phyloP scores from a whole-genome alignment of 768 basidiomycete species.

The Leccinum truebloodii region DNA sequence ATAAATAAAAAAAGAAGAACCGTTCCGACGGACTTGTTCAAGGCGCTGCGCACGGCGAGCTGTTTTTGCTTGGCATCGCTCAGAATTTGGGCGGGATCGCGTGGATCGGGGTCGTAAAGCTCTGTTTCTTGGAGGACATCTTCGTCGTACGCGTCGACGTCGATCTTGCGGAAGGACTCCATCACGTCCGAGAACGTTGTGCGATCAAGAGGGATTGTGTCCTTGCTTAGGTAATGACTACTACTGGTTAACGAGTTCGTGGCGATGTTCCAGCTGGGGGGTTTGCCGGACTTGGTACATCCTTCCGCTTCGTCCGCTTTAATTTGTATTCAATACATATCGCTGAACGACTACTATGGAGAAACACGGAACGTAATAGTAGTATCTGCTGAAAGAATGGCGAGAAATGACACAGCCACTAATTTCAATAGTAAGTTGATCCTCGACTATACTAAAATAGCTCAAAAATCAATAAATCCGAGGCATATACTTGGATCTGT shows the following conservation, averaged over 20 bases:
- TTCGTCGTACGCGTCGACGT: conserved; percentile 93
- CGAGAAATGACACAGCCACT: no score
- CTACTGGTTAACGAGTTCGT: no score
- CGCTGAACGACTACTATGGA: no score
- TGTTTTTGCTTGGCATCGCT: conserved; percentile 78
- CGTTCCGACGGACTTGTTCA: conserved; percentile 65
- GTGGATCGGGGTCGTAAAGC: conserved; percentile 83
- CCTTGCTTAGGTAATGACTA: conserved; percentile 12
- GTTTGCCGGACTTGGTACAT: no score
- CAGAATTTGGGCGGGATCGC: conserved; percentile 71
- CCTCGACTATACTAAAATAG: not conserved
- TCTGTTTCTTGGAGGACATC: conserved; percentile 84
- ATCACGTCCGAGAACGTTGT: conserved; percentile 32
- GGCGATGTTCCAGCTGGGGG: no score
- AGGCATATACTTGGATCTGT: not conserved
- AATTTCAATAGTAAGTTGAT: not conserved
- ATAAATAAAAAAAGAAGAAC: not conserved
- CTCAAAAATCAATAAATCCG: no score
- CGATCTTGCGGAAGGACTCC: conserved; percentile 83
- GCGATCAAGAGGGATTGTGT: not conserved
- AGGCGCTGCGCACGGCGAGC: conserved; percentile 63
- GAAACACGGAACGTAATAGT: no score
- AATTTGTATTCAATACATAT: no score
- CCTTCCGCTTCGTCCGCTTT: no score
- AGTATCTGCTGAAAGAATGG: no score